Percentiles rank a stretch among this genome's conserved stretches.
Evolutionary conservation across 768 basidiomycete genomes (phyloP).

Genomic region (Hortiboletus flavorubellus): DNA sequence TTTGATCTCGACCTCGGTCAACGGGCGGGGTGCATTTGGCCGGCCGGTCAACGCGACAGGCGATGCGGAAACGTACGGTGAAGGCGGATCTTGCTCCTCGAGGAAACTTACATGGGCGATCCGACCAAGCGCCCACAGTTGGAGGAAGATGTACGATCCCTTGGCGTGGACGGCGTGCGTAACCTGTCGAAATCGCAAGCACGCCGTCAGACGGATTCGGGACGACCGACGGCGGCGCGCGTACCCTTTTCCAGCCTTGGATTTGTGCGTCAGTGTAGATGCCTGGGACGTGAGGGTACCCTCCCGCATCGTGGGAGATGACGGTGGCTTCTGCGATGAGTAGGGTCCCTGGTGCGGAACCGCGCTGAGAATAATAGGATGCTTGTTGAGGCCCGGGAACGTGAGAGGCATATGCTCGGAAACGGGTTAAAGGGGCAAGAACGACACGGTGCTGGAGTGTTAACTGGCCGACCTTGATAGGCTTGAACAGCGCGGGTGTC

Average conservation of each 20-base stretch:
- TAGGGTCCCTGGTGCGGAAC: slow-evolving; percentile 46
- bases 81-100: slow-evolving; percentile 22
- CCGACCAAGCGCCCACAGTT: slow-evolving; percentile 52
- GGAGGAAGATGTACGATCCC: neutral
- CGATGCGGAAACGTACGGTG: slow-evolving; percentile 35
- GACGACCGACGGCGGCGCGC: neutral
- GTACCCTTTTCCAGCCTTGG: neutral
- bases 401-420: slow-evolving; percentile 21
- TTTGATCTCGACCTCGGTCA: neutral
- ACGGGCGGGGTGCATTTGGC: neutral
- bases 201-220: neutral
- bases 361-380: slow-evolving; percentile 49
- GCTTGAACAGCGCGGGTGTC: neutral
- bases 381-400: slow-evolving; percentile 36
- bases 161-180: slow-evolving; percentile 5
- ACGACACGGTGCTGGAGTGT: neutral
- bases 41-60: slow-evolving; percentile 9
- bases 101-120: slow-evolving; percentile 28
- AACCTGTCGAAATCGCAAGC: neutral
- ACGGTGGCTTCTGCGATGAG: slow-evolving; percentile 56
- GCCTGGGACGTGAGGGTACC: neutral
- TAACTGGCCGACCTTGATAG: neutral
- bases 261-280: neutral
- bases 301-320: slow-evolving; percentile 29
- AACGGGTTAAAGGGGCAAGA: neutral